A percentile compares a stretch with the other conserved stretches of the same genome.
phyloP scores from a whole-genome alignment of 2,329 filamentous ascomycete genomes.

The Pezicula rhizophila region DNA sequence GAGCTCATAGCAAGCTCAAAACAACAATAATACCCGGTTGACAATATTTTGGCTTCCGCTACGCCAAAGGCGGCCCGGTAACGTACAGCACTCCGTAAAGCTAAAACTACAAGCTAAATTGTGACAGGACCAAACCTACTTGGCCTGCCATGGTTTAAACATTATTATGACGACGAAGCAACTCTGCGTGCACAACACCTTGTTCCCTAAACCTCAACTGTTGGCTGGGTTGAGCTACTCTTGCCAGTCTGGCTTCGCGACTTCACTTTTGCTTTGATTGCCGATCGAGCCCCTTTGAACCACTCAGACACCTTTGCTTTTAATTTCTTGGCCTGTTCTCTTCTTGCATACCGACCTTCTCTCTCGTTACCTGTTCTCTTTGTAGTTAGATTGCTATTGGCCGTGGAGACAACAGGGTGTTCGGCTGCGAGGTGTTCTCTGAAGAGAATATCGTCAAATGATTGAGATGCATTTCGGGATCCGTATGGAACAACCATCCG shows the following conservation, averaged over 20 bases:
- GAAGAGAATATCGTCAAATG: conserved; percentile 23
- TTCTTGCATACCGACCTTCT: conserved; percentile 10
- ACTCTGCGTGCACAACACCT: not conserved
- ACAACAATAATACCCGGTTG: too few relatives aligned
- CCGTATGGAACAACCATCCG: conserved; percentile 20
- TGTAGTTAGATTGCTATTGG: conserved; percentile 16
- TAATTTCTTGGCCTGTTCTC: conserved; percentile 14
- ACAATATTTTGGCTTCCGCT: not conserved
- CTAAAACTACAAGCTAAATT: conserved; percentile 2
- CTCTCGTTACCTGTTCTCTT: conserved; percentile 9
- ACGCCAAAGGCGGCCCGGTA: not conserved
- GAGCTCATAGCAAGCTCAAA: too few relatives aligned
- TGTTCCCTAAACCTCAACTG: not conserved
- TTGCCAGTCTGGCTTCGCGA: conserved; percentile 7
- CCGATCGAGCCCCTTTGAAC: conserved; percentile 21
- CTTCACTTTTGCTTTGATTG: conserved; percentile 18
- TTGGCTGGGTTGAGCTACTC: not conserved
- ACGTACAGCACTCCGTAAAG: not conserved
- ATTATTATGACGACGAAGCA: conserved; percentile 1
- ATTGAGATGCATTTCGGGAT: conserved; percentile 17
- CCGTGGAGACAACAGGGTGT: conserved; percentile 9
- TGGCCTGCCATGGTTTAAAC: too few relatives aligned
- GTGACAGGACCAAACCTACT: not conserved
- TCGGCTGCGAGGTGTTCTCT: conserved; percentile 10
- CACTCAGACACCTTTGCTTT: conserved; percentile 21